Conservation (phyloP, 805 yeast species). For the Candida koratica region DNA sequence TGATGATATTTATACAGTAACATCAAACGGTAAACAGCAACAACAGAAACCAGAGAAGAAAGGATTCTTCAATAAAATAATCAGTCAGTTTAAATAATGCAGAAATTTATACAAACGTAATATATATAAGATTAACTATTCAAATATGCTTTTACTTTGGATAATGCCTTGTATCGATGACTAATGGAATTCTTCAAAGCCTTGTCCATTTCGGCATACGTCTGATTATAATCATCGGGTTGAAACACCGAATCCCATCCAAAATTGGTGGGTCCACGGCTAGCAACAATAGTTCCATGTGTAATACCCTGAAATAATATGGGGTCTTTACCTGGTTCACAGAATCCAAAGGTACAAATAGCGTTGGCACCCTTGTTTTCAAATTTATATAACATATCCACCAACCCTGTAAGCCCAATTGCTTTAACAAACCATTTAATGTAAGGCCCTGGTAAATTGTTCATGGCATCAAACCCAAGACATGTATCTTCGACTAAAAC, state of each 20-base stretch:
- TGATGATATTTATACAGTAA: slow-evolving; percentile 32
- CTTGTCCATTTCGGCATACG: slow-evolving; percentile 86
- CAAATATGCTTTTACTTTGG: slow-evolving; percentile 59
- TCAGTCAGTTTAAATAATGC: slow-evolving; percentile 2
- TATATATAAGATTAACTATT: neutral
- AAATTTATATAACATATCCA: slow-evolving; percentile 73
- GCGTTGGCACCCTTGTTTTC: slow-evolving; percentile 85
- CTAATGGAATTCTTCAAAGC: slow-evolving; percentile 72
- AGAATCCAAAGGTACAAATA: slow-evolving; percentile 87
- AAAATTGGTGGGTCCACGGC: slow-evolving; percentile 75
- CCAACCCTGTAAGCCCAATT: slow-evolving; percentile 73
- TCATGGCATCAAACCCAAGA: slow-evolving; percentile 73
- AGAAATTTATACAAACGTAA: neutral
- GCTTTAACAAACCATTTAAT: slow-evolving; percentile 84
- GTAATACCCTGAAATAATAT: slow-evolving; percentile 81
- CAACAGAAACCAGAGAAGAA: slow-evolving; percentile 19
- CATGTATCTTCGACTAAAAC: slow-evolving; percentile 96
- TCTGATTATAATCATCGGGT: slow-evolving; percentile 67
- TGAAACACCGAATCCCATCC: slow-evolving; percentile 95
- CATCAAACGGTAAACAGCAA: slow-evolving; percentile 25
- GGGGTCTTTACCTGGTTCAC: slow-evolving; percentile 73
- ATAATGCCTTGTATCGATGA: slow-evolving; percentile 83
- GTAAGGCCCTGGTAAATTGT: slow-evolving; percentile 89
- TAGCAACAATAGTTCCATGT: slow-evolving; percentile 70
- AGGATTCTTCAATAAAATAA: slow-evolving; percentile 45